A percentile compares a stretch with the other conserved stretches of the same genome.
phyloP scores from a whole-genome alignment of 2,329 filamentous ascomycete genomes.

The Ophiostoma ips region DNA sequence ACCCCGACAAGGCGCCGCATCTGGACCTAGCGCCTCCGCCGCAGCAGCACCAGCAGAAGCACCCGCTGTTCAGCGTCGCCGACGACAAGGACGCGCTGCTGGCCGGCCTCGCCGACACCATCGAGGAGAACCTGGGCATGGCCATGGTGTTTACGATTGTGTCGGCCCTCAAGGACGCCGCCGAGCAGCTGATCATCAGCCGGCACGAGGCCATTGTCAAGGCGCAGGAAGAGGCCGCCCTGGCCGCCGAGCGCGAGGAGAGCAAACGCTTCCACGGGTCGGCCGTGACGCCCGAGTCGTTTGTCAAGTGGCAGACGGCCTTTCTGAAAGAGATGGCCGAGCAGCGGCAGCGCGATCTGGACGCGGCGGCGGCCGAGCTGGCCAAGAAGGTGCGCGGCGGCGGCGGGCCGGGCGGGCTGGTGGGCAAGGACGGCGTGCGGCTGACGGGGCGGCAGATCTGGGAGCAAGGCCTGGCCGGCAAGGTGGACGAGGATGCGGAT shows the following conservation, averaged over 20 bases:
- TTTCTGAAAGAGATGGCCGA: slow-evolving; percentile 77
- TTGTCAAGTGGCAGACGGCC: slow-evolving; percentile 64
- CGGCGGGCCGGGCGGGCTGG: slow-evolving; percentile 26
- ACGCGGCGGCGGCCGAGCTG: slow-evolving; percentile 69
- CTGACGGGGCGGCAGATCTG: slow-evolving; percentile 64
- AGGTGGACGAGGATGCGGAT: slow-evolving; percentile 52
- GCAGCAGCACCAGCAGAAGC: slow-evolving; percentile 35
- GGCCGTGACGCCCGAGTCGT: slow-evolving; percentile 73
- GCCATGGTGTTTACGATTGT: slow-evolving; percentile 93
- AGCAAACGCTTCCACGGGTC: slow-evolving; percentile 94
- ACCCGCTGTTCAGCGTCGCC: slow-evolving; percentile 64
- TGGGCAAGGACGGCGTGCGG: slow-evolving; percentile 59
- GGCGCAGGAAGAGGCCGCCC: slow-evolving; percentile 37
- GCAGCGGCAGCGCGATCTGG: slow-evolving; percentile 49
- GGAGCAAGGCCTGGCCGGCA: slow-evolving; percentile 58
- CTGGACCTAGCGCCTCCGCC: slow-evolving; percentile 64
- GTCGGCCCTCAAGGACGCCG: slow-evolving; percentile 73
- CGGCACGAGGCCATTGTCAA: slow-evolving; percentile 52
- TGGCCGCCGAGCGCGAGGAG: slow-evolving; percentile 69
- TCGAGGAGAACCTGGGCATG: slow-evolving; percentile 92
- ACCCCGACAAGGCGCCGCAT: slow-evolving; percentile 74
- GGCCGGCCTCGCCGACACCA: slow-evolving; percentile 53
- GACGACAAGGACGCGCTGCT: slow-evolving; percentile 68
- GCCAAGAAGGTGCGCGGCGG: slow-evolving; percentile 37
- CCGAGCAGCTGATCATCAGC: slow-evolving; percentile 70